A percentile compares a stretch with the other conserved stretches of the same genome.
Evolutionary conservation across 2,329 filamentous ascomycete species (phyloP).

Genomic region (Purpureocillium takamizusanense): DNA sequence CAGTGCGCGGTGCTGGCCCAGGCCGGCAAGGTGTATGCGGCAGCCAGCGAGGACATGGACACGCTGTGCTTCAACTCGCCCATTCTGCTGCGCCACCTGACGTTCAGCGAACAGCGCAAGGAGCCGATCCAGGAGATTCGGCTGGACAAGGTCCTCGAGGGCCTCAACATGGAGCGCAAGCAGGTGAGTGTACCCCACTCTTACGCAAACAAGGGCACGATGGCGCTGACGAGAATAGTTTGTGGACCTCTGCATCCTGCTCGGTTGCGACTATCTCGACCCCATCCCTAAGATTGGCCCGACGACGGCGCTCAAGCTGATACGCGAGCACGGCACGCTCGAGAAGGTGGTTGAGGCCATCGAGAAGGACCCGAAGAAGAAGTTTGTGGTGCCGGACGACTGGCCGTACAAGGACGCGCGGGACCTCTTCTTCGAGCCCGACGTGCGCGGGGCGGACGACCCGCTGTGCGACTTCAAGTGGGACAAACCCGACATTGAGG

Average conservation of each 20-base stretch:
- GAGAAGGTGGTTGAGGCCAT: slow-evolving; percentile 81
- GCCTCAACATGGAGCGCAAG: slow-evolving; percentile 76
- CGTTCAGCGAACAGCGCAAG: slow-evolving; percentile 94
- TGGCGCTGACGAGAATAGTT: slow-evolving; percentile 50
- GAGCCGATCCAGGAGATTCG: slow-evolving; percentile 96
- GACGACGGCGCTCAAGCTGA: slow-evolving; percentile 83
- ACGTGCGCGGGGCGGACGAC: slow-evolving; percentile 75
- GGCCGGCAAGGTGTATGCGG: slow-evolving; percentile 92
- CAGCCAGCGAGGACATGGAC: slow-evolving; percentile 98
- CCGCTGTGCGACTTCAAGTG: slow-evolving; percentile 95
- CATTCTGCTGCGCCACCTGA: slow-evolving; percentile 84
- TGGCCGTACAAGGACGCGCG: slow-evolving; percentile 94
- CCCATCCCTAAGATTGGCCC: slow-evolving; percentile 93
- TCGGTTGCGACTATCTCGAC: slow-evolving; percentile 96
- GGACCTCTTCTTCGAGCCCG: slow-evolving; percentile 82
- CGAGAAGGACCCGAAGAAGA: slow-evolving; percentile 65
- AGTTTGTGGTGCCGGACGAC: slow-evolving; percentile 84
- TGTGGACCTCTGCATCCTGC: slow-evolving; percentile 92
- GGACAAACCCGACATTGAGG: slow-evolving; percentile 87
- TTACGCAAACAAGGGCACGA: too few species aligned
- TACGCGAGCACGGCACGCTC: slow-evolving; percentile 81
- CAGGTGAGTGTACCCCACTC: slow-evolving; percentile 51
- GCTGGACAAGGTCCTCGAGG: slow-evolving; percentile 76
- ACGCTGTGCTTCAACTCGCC: slow-evolving; percentile 92
- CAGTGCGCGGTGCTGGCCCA: slow-evolving; percentile 87